phyloP scores from a whole-genome alignment of 768 basidiomycete species.

The Pulveroboletus ravenelii region DNA sequence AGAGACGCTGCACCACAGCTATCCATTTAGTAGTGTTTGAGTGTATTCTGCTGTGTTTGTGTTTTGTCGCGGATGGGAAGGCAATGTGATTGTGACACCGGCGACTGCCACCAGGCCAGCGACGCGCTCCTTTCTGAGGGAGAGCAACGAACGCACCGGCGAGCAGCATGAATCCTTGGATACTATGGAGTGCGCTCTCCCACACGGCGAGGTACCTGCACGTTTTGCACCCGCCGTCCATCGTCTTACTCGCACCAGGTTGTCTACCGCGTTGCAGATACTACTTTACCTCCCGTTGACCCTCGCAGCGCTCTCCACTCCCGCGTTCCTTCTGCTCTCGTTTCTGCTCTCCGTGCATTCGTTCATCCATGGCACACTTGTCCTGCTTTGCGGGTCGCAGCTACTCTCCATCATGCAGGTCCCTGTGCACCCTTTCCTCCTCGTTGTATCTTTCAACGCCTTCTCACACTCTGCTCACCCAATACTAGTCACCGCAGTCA shows the following conservation, averaged over 20 bases:
- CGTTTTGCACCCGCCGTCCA: not conserved
- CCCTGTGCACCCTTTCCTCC: constrained; percentile 81
- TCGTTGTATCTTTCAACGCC: constrained; percentile 82
- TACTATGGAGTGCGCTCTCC: constrained; percentile 61
- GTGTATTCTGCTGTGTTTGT: constrained; percentile 5
- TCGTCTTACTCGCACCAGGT: constrained; percentile 35
- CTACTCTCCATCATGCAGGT: constrained; percentile 75
- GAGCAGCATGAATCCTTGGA: constrained; percentile 47
- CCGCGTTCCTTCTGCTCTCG: constrained; percentile 78
- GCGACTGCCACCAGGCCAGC: too few species aligned
- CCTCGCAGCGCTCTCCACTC: constrained; percentile 72
- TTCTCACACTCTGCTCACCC: constrained; percentile 65
- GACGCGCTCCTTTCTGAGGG: not conserved
- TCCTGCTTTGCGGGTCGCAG: constrained; percentile 65
- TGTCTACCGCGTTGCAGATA: constrained; percentile 76
- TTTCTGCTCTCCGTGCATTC: constrained; percentile 72
- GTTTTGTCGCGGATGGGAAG: not conserved
- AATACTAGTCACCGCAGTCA: constrained; percentile 50
- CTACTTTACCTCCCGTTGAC: constrained; percentile 81
- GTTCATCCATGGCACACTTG: constrained; percentile 76
- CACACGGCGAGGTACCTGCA: constrained; percentile 53
- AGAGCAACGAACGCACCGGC: not conserved
- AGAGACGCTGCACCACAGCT: constrained; percentile 21
- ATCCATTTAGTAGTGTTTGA: constrained; percentile 12
- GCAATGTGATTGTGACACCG: constrained; percentile 3